These are phyloP conservation scores for Cladophialophora yegresii DNA, from an alignment of 2,329 filamentous ascomycete genomes.

Conservation along the genomic window DNA sequence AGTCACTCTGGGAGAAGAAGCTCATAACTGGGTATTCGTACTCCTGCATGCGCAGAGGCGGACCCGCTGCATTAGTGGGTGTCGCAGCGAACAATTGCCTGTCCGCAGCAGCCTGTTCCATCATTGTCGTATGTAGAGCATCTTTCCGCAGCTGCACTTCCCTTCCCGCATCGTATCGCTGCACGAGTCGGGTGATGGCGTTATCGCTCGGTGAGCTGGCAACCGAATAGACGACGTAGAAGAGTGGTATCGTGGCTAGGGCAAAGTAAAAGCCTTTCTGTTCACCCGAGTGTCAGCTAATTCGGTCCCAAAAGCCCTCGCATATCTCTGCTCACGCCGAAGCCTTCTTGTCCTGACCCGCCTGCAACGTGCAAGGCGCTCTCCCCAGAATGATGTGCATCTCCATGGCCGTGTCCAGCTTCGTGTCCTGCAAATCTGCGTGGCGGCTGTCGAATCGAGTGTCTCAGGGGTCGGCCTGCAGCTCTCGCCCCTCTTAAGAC, in stretches of 20 bases:
- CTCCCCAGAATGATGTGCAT: slow-evolving; percentile 36
- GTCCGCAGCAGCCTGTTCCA: slow-evolving; percentile 66
- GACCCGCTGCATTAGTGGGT: slow-evolving; percentile 45
- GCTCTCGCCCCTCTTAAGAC: slow-evolving; percentile 36
- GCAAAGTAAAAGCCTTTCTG: slow-evolving; percentile 53
- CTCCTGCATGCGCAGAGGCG: slow-evolving; percentile 65
- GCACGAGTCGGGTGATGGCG: slow-evolving; percentile 27
- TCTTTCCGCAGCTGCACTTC: slow-evolving; percentile 60
- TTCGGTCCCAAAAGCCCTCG: slow-evolving; percentile 4
- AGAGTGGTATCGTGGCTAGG: slow-evolving; percentile 47
- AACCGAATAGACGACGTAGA: slow-evolving; percentile 48
- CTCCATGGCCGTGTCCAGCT: slow-evolving; percentile 40
- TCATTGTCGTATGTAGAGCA: slow-evolving; percentile 59
- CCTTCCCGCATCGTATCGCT: slow-evolving; percentile 42
- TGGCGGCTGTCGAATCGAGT: slow-evolving; percentile 38
- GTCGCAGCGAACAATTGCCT: slow-evolving; percentile 60
- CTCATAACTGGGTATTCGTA: slow-evolving; percentile 42
- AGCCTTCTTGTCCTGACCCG: slow-evolving; percentile 50
- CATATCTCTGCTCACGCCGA: slow-evolving; percentile 46
- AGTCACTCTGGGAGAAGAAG: not conserved
- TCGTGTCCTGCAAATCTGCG: slow-evolving; percentile 49
- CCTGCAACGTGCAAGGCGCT: slow-evolving; percentile 40
- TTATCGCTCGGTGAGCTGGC: slow-evolving; percentile 33
- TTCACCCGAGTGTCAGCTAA: slow-evolving; percentile 26
- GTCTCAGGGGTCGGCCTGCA: slow-evolving; percentile 35